phyloP scores from a whole-genome alignment of 148 eudicot genomes.

The Vaccinium corymbosum region DNA sequence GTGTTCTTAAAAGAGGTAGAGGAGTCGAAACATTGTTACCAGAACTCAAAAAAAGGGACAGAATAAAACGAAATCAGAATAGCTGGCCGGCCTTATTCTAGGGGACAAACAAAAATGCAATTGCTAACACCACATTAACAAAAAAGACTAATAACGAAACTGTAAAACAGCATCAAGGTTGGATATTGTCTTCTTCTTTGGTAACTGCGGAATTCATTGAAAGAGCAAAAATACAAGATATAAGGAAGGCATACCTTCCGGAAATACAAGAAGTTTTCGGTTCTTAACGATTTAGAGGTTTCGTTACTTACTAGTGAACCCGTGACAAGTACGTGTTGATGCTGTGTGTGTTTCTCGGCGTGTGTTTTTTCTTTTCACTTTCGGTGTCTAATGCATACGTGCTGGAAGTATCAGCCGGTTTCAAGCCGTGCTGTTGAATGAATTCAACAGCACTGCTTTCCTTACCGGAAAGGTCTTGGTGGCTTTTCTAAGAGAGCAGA shows the following conservation, averaged over 20 bases:
- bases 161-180: neutral
- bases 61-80: neutral
- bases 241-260: neutral
- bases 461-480: conserved; percentile 37
- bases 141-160: neutral
- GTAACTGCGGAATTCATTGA: neutral
- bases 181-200: neutral
- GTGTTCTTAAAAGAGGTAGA: neutral
- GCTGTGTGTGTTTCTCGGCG: neutral
- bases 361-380: neutral
- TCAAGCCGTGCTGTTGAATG: neutral
- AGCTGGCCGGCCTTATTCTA: neutral
- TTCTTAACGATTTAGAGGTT: neutral
- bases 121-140: neutral
- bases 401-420: neutral
- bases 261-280: neutral
- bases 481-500: conserved; percentile 63
- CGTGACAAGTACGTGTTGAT: neutral
- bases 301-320: neutral
- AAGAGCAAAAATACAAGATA: neutral
- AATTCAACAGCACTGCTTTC: neutral
- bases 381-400: neutral
- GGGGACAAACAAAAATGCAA: neutral
- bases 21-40: neutral
- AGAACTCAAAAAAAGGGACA: neutral